Conservation (phyloP, 2,329 filamentous ascomycete species). For the Colletotrichum tropicale region DNA sequence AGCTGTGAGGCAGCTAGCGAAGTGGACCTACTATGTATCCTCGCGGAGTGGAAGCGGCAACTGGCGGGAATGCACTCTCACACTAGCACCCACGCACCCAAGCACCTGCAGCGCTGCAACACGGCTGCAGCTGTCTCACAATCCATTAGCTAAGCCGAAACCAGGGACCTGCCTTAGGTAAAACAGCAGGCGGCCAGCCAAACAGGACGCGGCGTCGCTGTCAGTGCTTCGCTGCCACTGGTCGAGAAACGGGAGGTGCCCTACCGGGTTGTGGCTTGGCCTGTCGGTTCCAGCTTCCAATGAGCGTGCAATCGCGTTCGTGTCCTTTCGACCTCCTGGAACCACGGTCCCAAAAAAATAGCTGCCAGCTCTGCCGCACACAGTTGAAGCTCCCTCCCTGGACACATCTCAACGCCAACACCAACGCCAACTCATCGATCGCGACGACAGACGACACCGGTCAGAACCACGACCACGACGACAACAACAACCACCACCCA, state of each 20-base stretch:
- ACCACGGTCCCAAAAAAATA: not conserved
- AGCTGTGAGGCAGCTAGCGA: not conserved
- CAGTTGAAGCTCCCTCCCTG: constrained; percentile 6
- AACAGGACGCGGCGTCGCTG: not conserved
- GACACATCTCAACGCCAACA: not conserved
- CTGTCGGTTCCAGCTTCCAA: constrained; percentile 21
- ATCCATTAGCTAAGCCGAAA: not conserved
- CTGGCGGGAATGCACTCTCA: not conserved
- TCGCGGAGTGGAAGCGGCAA: not conserved
- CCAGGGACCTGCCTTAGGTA: not conserved
- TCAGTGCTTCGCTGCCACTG: not conserved
- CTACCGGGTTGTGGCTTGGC: constrained; percentile 7
- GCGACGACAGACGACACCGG: not conserved
- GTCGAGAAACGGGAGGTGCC: not conserved
- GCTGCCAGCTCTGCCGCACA: not conserved
- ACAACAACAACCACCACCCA: not conserved
- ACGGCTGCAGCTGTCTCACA: not conserved
- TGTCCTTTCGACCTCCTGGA: constrained; percentile 25
- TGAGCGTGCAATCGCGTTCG: constrained; percentile 28
- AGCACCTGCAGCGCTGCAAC: not conserved
- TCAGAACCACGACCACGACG: not conserved
- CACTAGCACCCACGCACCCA: not conserved
- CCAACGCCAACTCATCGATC: not conserved
- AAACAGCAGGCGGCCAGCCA: not conserved
- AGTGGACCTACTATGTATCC: not conserved